Base-by-base conservation (phyloP, 768 basidiomycete genomes). In the Ramaria rubella region DNA sequence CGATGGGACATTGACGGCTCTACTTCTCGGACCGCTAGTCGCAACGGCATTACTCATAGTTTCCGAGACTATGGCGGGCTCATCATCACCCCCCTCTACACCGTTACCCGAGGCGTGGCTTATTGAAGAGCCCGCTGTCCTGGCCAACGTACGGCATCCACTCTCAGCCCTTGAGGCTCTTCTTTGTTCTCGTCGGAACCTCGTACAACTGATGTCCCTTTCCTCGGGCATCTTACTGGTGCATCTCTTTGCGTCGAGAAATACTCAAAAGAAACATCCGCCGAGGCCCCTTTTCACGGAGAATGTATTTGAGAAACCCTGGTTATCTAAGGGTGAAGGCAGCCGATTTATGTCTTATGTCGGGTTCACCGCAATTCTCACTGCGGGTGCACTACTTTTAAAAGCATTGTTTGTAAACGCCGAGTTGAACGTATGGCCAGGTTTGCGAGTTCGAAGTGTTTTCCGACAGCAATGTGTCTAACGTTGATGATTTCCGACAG, bases 11-110 rank as follows among this genome's bases (percentile, higher is more conserved):
- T 71, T 90, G 57, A 92, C 87, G 42, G 92, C 87, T 2, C 72
- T 95, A 12, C 77, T 93, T n/a, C 77, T 94, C 30, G 87, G 85
- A 12, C 91, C 94, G 2, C 74, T 95, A 29, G 82, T 95, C 52
- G 79, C 90, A 7, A 76, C 83, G 9, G 82, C 85, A 0, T 67
- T 93, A 52, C 72, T 91, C 77, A 62, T 77, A 79, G 44, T 79
- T 77, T 23, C 73, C 71, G 62, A 70, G 66, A 68, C 60, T 64
- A 69, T 21, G 42, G 23, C 34, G 23, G 49, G 42, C 17, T 63
- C 62, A 55, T 68, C 62, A 29, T 59, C 67, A 53, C 45, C 55
- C 60, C 49, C 66, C 51, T 54, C 68, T 17, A 59, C 58, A 62
- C 52, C 72, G 73, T 71, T 85, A 5, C 84, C 86, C 12, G 62